Evolutionary conservation across 148 eudicot genomes (phyloP).

Genomic region (Rheum nobile): DNA sequence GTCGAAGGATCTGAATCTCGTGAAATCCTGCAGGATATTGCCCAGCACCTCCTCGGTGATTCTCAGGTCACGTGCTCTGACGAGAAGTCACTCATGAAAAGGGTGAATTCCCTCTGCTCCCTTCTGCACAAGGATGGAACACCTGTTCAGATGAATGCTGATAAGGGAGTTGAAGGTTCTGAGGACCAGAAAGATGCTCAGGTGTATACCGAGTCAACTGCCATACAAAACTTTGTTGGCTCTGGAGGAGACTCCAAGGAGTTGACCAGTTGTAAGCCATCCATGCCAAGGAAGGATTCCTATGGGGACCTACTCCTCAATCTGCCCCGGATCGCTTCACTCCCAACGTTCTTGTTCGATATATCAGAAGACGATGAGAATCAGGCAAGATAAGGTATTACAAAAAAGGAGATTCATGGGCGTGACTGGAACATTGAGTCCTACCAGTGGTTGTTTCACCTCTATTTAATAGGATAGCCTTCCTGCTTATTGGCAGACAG

Average conservation of each 20-base stretch:
- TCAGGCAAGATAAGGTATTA: conserved; percentile 20
- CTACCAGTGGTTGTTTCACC: background rate
- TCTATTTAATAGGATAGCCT: background rate
- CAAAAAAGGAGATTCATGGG: background rate
- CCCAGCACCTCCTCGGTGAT: conserved; percentile 23
- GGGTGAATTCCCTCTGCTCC: conserved; percentile 57
- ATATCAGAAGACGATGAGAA: conserved; percentile 61
- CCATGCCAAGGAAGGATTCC: conserved; percentile 63
- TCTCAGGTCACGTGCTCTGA: conserved; percentile 20
- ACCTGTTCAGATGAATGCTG: conserved; percentile 9
- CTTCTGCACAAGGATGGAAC: conserved; percentile 45
- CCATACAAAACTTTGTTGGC: background rate
- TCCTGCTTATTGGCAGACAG: background rate
- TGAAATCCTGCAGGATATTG: conserved; percentile 46
- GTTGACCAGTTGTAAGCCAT: background rate
- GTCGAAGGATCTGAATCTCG: conserved; percentile 35
- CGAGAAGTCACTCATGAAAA: conserved; percentile 68
- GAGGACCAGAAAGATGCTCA: background rate
- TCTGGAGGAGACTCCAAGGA: background rate
- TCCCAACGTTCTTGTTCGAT: conserved; percentile 60
- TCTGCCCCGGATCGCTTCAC: conserved; percentile 74
- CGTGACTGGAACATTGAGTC: background rate
- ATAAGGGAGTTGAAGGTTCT: background rate
- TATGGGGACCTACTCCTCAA: conserved; percentile 52
- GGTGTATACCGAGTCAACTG: background rate